Evolutionary conservation across 805 yeast species (phyloP).

Genomic region (Jamesozyma spencerorum): DNA sequence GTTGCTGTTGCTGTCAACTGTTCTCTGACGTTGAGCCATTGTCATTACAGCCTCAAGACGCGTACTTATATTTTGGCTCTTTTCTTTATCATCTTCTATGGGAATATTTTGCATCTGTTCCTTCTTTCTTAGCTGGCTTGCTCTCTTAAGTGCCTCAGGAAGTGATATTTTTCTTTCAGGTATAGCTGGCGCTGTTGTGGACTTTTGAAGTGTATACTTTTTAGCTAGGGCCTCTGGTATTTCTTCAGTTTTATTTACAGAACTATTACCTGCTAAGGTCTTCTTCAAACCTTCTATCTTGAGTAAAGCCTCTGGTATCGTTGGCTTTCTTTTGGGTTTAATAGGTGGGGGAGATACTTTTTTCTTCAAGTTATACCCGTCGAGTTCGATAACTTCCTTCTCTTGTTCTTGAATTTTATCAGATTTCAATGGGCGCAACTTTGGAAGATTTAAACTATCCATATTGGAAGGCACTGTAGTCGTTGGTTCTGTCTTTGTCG

Average conservation of each 20-base stretch:
- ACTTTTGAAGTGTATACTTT: constrained; percentile 6
- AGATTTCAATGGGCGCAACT: constrained; percentile 11
- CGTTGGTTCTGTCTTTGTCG: constrained; percentile 4
- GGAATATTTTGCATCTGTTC: not conserved
- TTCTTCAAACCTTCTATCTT: constrained; percentile 6
- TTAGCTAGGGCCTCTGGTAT: constrained; percentile 14
- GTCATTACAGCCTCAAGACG: constrained; percentile 12
- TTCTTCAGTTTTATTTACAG: not conserved
- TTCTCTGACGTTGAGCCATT: constrained; percentile 5
- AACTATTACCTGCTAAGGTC: not conserved
- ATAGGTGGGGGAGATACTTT: constrained; percentile 4
- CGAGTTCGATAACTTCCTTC: not conserved
- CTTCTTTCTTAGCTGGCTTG: constrained; percentile 9
- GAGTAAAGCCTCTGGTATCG: constrained; percentile 19
- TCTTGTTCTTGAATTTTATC: not conserved
- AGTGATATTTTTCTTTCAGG: constrained; percentile 24
- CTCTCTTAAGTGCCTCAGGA: constrained; percentile 24
- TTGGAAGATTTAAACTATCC: constrained; percentile 4
- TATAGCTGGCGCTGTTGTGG: constrained; percentile 16
- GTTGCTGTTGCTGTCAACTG: not conserved
- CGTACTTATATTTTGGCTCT: not conserved
- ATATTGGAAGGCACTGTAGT: not conserved
- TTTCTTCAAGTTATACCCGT: not conserved
- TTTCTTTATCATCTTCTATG: not conserved
- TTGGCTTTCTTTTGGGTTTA: constrained; percentile 7